A percentile compares a stretch with the other conserved stretches of the same genome.
Conservation (phyloP, 2,329 filamentous ascomycete species). For the Arthrobotrys conoides region DNA sequence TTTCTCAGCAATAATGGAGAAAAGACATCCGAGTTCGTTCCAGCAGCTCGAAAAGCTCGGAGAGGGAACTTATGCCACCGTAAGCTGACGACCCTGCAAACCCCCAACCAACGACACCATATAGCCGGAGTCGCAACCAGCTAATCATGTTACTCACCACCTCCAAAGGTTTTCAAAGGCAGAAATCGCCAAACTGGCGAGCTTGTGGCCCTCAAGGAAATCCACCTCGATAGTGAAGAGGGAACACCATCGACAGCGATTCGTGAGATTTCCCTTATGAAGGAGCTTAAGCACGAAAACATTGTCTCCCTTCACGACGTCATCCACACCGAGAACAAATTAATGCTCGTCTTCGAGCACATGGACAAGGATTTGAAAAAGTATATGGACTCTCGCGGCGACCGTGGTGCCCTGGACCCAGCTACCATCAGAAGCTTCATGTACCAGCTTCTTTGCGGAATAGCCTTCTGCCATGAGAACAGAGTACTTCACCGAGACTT, state of each 20-base stretch:
- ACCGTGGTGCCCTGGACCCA: constrained; percentile 89
- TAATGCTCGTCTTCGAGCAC: constrained; percentile 99
- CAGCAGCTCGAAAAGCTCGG: constrained; percentile 99
- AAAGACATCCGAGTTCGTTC: constrained; percentile 94
- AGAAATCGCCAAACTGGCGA: constrained; percentile 97
- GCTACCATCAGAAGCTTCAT: constrained; percentile 98
- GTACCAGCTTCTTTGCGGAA: constrained; percentile 95
- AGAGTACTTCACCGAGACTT: constrained; percentile 94
- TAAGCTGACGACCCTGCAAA: constrained; percentile 69
- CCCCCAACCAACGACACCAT: constrained; percentile 4
- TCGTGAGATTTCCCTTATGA: constrained; percentile 98
- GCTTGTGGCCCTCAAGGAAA: constrained; percentile 96
- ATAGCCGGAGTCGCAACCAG: constrained; percentile 7
- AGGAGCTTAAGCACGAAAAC: constrained; percentile 98
- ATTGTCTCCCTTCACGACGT: constrained; percentile 98
- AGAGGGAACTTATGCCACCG: constrained; percentile 98
- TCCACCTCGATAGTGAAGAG: constrained; percentile 98
- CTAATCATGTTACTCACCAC: constrained; percentile 10
- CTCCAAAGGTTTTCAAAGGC: constrained; percentile 92
- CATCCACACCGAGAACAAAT: constrained; percentile 99
- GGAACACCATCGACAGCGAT: constrained; percentile 97
- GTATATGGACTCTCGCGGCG: constrained; percentile 95
- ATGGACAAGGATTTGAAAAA: constrained; percentile 99
- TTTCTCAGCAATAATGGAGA: constrained; percentile 69
- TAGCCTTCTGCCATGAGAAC: constrained; percentile 98